Evolutionary conservation across 495 filamentous ascomycete species (phyloP), one percentile per base, ranked within the genome.

Genomic region (Tuber calosporum): DNA sequence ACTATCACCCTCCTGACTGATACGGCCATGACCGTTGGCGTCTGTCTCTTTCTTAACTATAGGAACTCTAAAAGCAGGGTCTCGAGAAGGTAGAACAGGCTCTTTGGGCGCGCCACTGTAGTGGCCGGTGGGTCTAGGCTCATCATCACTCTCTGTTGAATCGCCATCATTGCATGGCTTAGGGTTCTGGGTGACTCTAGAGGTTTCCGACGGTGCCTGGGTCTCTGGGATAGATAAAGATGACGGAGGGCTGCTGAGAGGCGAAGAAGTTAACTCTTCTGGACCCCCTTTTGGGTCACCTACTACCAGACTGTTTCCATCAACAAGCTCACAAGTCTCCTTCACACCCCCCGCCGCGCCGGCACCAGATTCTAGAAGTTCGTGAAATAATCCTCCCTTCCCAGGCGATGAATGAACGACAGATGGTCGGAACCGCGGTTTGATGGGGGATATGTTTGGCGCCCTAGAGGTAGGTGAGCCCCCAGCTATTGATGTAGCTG

Each of bases 391-490:
- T 38, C 67, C 58, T 3, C 43, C 38, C 43, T 72, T 80, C 40
- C 66, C 72, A 30, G 66, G 17, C 8, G 43, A 37, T 58, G 34
- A 39, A 58, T 69, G 43, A 3, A 42, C 40, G 70, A 53, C 37
- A 38, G 42, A 58, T 13, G 78, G 69, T 22, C 34, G 72, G 5
- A 74, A 69, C 11, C 38, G 39, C 36, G 69, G 79, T 19, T 70
- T 79, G 26, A 72, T 71, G 4, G 76, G 73, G 4, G 75, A 80
- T 22, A 80, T 66, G 8, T 67, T 69, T 58, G 66, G 74, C 40
- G 72, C 68, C 40, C 66, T 72, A 26, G 69, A 39, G 62, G 70
- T 62, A 37, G 73, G 70, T 1, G 69, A 70, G 8, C 42, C 40
- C 19, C 41, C 38, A 34, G 66, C 26, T 73, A 58, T 73, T 3